Evolutionary conservation across 2,329 filamentous ascomycete species (phyloP).

Genomic region (Boeremia lycopersici): DNA sequence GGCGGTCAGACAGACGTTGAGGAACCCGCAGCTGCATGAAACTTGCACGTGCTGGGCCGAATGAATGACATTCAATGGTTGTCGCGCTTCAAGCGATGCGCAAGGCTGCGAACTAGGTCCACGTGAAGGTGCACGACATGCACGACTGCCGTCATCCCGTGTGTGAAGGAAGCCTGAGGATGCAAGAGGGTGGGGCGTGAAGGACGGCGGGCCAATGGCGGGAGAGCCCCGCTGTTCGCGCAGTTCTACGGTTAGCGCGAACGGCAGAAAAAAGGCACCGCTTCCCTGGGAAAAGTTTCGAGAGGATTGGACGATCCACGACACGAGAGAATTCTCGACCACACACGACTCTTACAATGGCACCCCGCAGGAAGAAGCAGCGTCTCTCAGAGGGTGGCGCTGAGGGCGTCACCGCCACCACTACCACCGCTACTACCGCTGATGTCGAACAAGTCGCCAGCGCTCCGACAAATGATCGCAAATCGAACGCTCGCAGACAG

Average conservation of each 20-base stretch:
- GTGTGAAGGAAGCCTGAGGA: conserved; percentile 10
- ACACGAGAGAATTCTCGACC: background rate
- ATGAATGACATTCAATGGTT: conserved; percentile 7
- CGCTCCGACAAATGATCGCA: conserved; percentile 24
- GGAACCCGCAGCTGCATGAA: conserved; percentile 13
- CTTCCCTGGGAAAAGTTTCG: background rate
- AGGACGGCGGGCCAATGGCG: conserved; percentile 5
- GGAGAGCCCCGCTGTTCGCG: conserved; percentile 12
- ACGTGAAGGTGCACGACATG: conserved; percentile 15
- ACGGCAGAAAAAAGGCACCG: background rate
- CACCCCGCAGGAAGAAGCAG: conserved; percentile 49
- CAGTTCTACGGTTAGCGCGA: background rate
- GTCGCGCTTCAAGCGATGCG: conserved; percentile 1
- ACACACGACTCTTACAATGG: conserved; percentile 35
- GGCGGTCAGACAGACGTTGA: conserved; percentile 12
- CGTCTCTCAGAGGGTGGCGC: conserved; percentile 48
- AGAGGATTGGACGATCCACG: background rate
- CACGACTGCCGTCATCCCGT: conserved; percentile 15
- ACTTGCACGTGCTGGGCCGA: conserved; percentile 9
- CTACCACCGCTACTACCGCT: conserved; percentile 17
- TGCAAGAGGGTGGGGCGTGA: background rate
- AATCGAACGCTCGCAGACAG: conserved; percentile 50
- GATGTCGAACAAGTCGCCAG: conserved; percentile 27
- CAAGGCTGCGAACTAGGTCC: conserved; percentile 12
- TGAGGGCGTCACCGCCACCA: conserved; percentile 27